phyloP scores from a whole-genome alignment of 2,329 filamentous ascomycete species.

The Aspergillus niger region DNA sequence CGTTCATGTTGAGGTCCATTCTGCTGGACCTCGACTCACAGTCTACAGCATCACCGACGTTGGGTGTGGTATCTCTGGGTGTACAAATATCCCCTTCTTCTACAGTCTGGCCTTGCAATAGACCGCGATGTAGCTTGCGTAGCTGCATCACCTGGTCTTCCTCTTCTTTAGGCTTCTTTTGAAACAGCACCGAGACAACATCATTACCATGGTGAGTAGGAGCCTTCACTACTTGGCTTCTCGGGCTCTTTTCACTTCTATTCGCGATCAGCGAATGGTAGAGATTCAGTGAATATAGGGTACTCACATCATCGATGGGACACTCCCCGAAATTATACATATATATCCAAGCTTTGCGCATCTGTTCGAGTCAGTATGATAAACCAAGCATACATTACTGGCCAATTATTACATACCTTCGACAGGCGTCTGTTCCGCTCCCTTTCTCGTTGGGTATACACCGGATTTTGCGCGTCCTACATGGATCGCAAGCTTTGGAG shows the following conservation, averaged over 20 bases:
- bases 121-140: background rate
- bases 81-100: background rate
- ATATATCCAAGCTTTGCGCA: background rate
- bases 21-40: background rate
- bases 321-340: background rate
- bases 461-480: background rate
- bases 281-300: rapidly evolving
- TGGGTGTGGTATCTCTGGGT: background rate
- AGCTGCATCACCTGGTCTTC: background rate
- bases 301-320: background rate
- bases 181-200: background rate
- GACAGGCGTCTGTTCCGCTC: background rate
- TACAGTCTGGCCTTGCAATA: background rate
- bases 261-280: background rate
- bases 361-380: background rate
- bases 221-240: too few species aligned
- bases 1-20: background rate
- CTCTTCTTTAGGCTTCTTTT: background rate
- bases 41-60: background rate
- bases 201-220: background rate
- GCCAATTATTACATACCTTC: background rate
- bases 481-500: background rate
- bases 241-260: background rate
- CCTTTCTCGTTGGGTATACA: background rate
- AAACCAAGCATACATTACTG: background rate